phyloP scores from a whole-genome alignment of 2,329 filamentous ascomycete species.

The Neopestalotiopsis clavispora region DNA sequence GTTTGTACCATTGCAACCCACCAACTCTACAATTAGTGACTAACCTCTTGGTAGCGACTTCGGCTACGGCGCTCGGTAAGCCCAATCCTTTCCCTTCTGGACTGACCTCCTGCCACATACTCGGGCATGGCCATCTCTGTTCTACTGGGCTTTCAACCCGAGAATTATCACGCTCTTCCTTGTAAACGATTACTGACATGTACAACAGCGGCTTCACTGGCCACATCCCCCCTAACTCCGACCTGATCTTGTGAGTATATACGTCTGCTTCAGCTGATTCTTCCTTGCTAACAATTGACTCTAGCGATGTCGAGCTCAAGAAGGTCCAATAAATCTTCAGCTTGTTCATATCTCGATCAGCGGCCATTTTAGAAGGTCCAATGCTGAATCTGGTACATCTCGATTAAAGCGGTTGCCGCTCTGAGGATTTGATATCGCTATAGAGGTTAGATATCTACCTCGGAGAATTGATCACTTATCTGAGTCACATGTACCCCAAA shows the following conservation, averaged over 20 bases:
- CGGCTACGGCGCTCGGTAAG: constrained; percentile 39
- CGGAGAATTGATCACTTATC: too few relatives aligned
- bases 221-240: constrained; percentile 36
- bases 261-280: not conserved
- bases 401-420: not conserved
- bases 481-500: too few relatives aligned
- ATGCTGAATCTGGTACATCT: not conserved
- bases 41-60: constrained; percentile 30
- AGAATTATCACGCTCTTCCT: not conserved
- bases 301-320: constrained; percentile 23
- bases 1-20: constrained; percentile 44
- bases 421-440: not conserved
- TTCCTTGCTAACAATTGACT: constrained; percentile 7
- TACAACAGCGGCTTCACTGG: constrained; percentile 30
- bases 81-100: not conserved
- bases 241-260: constrained; percentile 35
- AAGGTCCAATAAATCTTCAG: constrained; percentile 17
- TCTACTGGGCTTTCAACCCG: not conserved
- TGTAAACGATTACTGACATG: constrained; percentile 3
- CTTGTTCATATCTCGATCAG: not conserved
- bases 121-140: not conserved
- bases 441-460: not conserved
- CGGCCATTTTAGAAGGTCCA: not conserved
- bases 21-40: constrained; percentile 21
- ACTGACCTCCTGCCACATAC: not conserved